Evolutionary conservation across 306 rosid species (phyloP).

Genomic region (Prosopis cineraria): DNA sequence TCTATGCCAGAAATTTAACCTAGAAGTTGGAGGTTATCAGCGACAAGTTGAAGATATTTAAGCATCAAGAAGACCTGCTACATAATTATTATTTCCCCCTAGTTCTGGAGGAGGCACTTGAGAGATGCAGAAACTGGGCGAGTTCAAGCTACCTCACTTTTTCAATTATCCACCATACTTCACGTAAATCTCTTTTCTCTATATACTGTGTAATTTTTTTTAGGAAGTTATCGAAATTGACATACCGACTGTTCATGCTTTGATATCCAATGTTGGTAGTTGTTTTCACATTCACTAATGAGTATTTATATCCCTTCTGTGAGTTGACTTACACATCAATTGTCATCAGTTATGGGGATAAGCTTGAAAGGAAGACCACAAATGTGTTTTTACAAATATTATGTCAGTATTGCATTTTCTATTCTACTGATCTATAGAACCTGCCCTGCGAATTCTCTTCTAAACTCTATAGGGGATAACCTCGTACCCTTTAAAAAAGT

Average conservation of each 20-base stretch:
- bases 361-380: not conserved
- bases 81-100: not conserved
- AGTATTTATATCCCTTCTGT: not conserved
- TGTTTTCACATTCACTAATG: not conserved
- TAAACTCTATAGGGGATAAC: not conserved
- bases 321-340: not conserved
- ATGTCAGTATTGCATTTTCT: not conserved
- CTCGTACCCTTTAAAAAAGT: not conserved
- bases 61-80: slow-evolving; percentile 9
- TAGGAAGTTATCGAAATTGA: not conserved
- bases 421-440: not conserved
- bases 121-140: slow-evolving; percentile 89
- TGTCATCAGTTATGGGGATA: not conserved
- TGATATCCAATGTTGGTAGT: not conserved
- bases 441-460: not conserved
- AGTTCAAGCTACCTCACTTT: slow-evolving; percentile 88
- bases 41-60: not conserved
- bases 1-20: not conserved
- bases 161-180: slow-evolving; percentile 95
- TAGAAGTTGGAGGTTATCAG: not conserved
- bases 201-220: not conserved
- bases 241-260: not conserved
- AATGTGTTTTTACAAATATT: not conserved
- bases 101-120: slow-evolving; percentile 5
- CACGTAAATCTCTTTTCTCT: slow-evolving; percentile 56